phyloP scores from a whole-genome alignment of 2,329 filamentous ascomycete genomes.

The Penicillium sp. region DNA sequence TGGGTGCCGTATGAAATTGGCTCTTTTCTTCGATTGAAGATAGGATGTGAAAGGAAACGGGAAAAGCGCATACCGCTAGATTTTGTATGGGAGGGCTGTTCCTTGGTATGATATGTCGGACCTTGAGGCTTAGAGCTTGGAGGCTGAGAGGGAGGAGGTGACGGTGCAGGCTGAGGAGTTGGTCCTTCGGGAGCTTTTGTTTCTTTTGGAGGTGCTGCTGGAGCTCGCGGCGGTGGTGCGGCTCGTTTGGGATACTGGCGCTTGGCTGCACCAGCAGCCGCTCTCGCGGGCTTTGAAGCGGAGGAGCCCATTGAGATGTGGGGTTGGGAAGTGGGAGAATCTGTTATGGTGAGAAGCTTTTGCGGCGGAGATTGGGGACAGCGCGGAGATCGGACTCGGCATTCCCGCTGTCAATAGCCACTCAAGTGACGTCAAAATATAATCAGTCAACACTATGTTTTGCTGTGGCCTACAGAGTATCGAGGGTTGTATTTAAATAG shows the following conservation, averaged over 20 bases:
- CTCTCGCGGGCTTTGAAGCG: slow-evolving; percentile 53
- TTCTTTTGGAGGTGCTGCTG: slow-evolving; percentile 24
- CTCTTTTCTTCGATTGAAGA: not conserved
- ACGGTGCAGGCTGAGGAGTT: slow-evolving; percentile 2
- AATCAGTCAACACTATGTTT: slow-evolving; percentile 4
- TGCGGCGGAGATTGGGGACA: slow-evolving; percentile 18
- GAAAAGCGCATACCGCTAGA: slow-evolving; percentile 30
- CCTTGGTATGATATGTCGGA: slow-evolving; percentile 35
- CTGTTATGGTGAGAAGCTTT: slow-evolving; percentile 9
- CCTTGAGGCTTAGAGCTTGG: slow-evolving; percentile 15
- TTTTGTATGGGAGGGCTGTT: slow-evolving; percentile 31
- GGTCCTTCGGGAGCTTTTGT: slow-evolving; percentile 9
- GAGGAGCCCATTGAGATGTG: slow-evolving; percentile 51
- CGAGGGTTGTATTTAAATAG: not conserved
- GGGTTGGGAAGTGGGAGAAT: not conserved
- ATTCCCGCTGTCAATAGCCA: slow-evolving; percentile 2
- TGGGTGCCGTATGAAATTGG: not conserved
- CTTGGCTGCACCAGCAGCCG: slow-evolving; percentile 48
- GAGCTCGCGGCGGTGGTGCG: slow-evolving; percentile 30
- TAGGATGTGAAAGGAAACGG: not conserved
- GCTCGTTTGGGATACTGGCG: slow-evolving; percentile 53
- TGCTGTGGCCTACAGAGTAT: not conserved
- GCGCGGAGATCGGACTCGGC: slow-evolving; percentile 21
- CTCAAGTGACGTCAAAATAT: slow-evolving; percentile 24
- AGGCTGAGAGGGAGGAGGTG: not conserved